phyloP scores from a whole-genome alignment of 768 basidiomycete genomes.

The Leccinum incarnatum region DNA sequence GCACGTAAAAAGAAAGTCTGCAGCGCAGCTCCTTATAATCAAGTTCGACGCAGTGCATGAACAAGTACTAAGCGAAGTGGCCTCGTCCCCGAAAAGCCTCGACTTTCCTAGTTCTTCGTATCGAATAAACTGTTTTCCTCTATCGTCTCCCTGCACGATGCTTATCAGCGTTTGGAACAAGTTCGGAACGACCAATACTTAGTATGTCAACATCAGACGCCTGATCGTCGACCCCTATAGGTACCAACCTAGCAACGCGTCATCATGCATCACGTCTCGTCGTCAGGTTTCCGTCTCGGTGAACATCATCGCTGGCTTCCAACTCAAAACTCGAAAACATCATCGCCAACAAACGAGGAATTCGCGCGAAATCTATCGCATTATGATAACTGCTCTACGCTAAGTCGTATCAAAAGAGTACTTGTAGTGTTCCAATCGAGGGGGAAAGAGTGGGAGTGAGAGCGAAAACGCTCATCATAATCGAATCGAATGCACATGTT shows the following conservation, averaged over 20 bases:
- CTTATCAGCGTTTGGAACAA: no score
- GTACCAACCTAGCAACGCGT: background rate
- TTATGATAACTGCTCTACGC: slow-evolving; percentile 24
- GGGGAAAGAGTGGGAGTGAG: background rate
- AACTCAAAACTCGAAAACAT: background rate
- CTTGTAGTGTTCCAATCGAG: slow-evolving; percentile 24
- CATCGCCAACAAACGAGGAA: background rate
- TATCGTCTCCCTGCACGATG: no score
- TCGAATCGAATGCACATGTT: slow-evolving; percentile 15
- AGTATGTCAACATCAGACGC: no score
- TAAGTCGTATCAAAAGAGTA: slow-evolving; percentile 26
- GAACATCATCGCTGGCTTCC: background rate
- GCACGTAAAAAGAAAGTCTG: no score
- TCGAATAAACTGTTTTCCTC: no score
- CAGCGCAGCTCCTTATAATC: no score
- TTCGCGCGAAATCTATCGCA: slow-evolving; percentile 18
- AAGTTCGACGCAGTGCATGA: no score
- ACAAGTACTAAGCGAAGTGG: no score
- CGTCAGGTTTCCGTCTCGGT: background rate
- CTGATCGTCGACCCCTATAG: background rate
- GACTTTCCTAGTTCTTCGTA: no score
- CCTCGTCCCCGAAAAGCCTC: no score
- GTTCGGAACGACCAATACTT: no score
- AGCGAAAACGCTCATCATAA: background rate
- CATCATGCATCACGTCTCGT: background rate